Evolutionary conservation across 2,329 filamentous ascomycete species (phyloP), one percentile per base, ranked within the genome.

Genomic region (Boeremia lycopersici): DNA sequence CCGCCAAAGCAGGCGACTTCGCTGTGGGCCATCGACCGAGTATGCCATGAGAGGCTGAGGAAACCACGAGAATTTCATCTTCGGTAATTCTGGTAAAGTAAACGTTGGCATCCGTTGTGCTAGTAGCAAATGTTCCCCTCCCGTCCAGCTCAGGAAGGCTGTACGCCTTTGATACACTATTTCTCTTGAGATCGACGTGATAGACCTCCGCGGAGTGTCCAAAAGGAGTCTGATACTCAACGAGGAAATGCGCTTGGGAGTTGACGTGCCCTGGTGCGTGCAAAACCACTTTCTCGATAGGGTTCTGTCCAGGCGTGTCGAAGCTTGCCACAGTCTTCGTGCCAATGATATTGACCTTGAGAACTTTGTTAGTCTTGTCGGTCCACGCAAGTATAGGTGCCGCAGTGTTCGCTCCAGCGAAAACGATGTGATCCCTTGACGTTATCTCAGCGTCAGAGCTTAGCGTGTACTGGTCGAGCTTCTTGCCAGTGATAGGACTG

Each of bases 151-250:
- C 85, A 0, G 93, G 90, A 11, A 98, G 80, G 26, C 88, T 86
- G 72, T 96, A 96, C 0, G 89, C 89, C 72, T 90, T 91, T n/a
- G 81, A 83, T 26, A 93, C 82, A 15, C 82, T 83, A 48, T 82
- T 84, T 55, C 81, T 87, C 76, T 88, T 88, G 46, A 90, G 75
- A 63, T 96, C 84, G 55, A 96, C 83, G 66, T 96, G 91, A 70
- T 89, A 97, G 28, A 98, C 88, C 58, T 96, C 89, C 3, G 89
- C 93, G 79, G 89, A 91, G 70, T 93, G 90, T 15, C 86, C 86
- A 2, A 79, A 79, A 31, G 80, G 80, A 0, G 90, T 90, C 64
- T 87, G 82, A 64, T 86, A 91, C 64, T 96, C 90, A 5, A 96
- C 89, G 29, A 97, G 79, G 77, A 97, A 96, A 77, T 96, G 91